Evolutionary conservation across 1,284 basidiomycete genomes (phyloP), one percentile per base, ranked within the genome.

Genomic region (Ustilago tritici): DNA sequence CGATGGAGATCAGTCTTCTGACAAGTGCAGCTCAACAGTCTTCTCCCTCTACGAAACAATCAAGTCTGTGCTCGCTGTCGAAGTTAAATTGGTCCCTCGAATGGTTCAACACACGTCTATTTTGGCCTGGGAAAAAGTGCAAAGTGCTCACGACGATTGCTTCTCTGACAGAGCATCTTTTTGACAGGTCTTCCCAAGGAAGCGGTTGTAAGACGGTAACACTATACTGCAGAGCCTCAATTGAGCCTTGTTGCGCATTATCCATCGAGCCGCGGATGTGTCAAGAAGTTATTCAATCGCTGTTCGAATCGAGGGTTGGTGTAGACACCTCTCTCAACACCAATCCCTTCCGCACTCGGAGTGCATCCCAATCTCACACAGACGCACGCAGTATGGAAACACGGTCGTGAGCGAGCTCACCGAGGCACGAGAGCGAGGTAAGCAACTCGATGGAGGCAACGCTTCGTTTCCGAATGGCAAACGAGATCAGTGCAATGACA

Each of bases 311-410:
- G 57, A 52, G 14, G 36, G 9, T 52, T 7, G 36, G 17, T n/a
- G 23, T 60, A 41, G 58, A 53, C 32, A 1, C 4, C 15, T 52
- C 31, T 15, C n/a, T 60, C 58, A 60, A 52, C 58, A 50, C n/a
- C 14, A 46, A 50, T 31, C 23, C 46, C 46, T 49, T 19, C 10
- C 23, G 7, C 8, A 23, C 10, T 11, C 19, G 46, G 46, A 49
- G 14, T 17, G 14, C 7, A 41, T 6, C 14, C 40, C 17, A 6
- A 15, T 41, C 40, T 41, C 15, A 5, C 9, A 14, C 40, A 41
- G 14, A 41, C 15, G 14, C 12, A 41, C 14, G 17, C 14, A 2
- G 15, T 6, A 7, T 15, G 40, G 15, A 17, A 41, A 12, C 40
- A 41, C 9, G 17, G 14, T 7, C 9, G 12, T 12, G 15, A 41